Percentiles rank a stretch among this genome's conserved stretches.
Evolutionary conservation across 148 eudicot species (phyloP).

Genomic region (Camellia sinensis): DNA sequence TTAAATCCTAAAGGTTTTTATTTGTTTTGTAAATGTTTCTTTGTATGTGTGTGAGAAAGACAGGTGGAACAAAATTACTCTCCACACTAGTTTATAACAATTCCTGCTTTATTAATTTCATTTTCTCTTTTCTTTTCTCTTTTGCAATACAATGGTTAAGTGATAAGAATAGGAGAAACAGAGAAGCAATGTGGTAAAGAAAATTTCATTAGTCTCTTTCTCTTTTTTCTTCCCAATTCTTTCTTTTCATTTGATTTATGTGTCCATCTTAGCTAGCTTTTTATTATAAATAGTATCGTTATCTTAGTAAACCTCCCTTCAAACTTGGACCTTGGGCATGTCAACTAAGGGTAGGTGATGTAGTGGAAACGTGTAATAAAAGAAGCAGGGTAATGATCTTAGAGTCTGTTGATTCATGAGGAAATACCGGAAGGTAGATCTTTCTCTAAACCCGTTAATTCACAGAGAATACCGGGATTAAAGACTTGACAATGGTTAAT

Average conservation of each 20-base stretch:
- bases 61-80: background rate
- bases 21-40: too few species aligned
- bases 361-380: background rate
- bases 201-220: background rate
- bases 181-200: background rate
- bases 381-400: too few species aligned
- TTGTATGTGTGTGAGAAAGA: background rate
- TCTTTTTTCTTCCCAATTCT: background rate
- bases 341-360: background rate
- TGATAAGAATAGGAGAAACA: background rate
- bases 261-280: background rate
- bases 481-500: too few species aligned
- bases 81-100: background rate
- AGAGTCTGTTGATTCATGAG: too few species aligned
- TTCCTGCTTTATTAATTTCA: background rate
- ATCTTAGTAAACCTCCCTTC: background rate
- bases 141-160: too few species aligned
- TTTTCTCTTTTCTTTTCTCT: background rate
- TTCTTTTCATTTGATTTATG: background rate
- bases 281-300: background rate
- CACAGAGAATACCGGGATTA: too few species aligned
- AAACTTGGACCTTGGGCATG: background rate
- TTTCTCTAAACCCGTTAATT: too few species aligned
- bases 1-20: background rate
- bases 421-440: too few species aligned